These are phyloP conservation scores for Inosperma sp. DNA, from an alignment of 768 basidiomycete species.

Conservation along the genomic window DNA sequence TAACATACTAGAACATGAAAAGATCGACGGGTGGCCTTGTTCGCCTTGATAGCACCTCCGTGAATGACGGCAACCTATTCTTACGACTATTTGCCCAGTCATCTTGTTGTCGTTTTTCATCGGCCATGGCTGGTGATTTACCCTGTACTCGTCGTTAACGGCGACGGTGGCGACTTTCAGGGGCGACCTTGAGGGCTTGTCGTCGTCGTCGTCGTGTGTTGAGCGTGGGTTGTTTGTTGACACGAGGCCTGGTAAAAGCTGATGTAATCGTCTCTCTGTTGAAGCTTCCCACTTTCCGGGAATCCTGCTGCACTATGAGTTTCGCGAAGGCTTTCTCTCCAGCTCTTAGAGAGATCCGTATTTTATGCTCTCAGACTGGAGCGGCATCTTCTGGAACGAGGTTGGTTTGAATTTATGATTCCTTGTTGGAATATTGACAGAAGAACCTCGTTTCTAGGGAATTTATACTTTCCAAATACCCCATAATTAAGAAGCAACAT, in stretches of 20 bases:
- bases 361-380: constrained; percentile 75
- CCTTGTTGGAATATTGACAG: neutral
- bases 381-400: constrained; percentile 74
- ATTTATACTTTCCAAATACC: constrained; percentile 73
- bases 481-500: constrained; percentile 73
- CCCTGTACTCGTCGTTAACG: constrained; percentile 13
- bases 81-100: constrained; percentile 69
- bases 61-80: constrained; percentile 80
- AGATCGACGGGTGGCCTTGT: constrained; percentile 95
- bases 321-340: constrained; percentile 74
- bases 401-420: constrained; percentile 37
- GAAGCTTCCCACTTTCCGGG: constrained; percentile 9
- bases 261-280: constrained; percentile 30
- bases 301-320: constrained; percentile 31
- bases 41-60: constrained; percentile 85
- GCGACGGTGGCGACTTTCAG: constrained; percentile 12
- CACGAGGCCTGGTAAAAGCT: constrained; percentile 32
- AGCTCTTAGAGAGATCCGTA: constrained; percentile 72
- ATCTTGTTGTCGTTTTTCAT: constrained; percentile 59
- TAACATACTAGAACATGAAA: constrained; percentile 96
- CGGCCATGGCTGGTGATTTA: constrained; percentile 32
- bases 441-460: constrained; percentile 45
- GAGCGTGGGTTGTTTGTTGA: constrained; percentile 31
- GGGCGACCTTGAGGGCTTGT: constrained; percentile 21
- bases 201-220: constrained; percentile 23